A percentile compares a stretch with the other conserved stretches of the same genome.
Conservation (phyloP, 495 filamentous ascomycete genomes). For the Podospora bellae-mahoneyi region DNA sequence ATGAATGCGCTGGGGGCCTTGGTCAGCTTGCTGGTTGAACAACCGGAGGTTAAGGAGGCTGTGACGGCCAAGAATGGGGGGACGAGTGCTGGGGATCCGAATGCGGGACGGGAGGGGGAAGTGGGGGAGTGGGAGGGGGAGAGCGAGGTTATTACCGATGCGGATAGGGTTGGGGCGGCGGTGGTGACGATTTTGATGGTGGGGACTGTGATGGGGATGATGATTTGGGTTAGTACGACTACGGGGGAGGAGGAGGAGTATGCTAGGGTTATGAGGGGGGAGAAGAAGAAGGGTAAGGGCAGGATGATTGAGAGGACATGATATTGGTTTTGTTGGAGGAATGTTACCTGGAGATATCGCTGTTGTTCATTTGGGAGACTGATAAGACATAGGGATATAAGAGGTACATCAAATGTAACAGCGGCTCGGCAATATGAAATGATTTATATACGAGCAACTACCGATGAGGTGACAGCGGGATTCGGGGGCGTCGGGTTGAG, state of each 20-base stretch:
- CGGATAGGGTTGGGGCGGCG: conserved; percentile 55
- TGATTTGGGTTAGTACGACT: conserved; percentile 16
- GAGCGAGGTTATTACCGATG: conserved; percentile 35
- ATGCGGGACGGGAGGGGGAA: conserved; percentile 18
- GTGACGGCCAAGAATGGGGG: conserved; percentile 23
- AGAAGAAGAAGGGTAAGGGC: neutral
- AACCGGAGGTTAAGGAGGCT: conserved; percentile 9
- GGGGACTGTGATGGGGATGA: conserved; percentile 17
- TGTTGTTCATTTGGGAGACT: neutral
- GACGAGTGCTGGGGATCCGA: conserved; percentile 24
- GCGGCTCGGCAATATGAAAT: neutral
- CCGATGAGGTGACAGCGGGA: neutral
- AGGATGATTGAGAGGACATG: neutral
- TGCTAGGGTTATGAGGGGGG: neutral
- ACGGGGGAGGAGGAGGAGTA: neutral
- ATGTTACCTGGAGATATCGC: neutral
- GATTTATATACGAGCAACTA: neutral
- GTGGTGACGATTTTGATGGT: conserved; percentile 50
- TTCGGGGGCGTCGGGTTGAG: neutral
- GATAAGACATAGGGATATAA: neutral
- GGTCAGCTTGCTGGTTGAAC: conserved; percentile 45
- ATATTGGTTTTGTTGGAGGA: neutral
- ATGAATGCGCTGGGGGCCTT: conserved; percentile 65
- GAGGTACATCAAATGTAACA: neutral
- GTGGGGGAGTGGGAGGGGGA: conserved; percentile 5